Conservation (phyloP, 164 flowering plant genomes). For the Magnolia sinica region DNA sequence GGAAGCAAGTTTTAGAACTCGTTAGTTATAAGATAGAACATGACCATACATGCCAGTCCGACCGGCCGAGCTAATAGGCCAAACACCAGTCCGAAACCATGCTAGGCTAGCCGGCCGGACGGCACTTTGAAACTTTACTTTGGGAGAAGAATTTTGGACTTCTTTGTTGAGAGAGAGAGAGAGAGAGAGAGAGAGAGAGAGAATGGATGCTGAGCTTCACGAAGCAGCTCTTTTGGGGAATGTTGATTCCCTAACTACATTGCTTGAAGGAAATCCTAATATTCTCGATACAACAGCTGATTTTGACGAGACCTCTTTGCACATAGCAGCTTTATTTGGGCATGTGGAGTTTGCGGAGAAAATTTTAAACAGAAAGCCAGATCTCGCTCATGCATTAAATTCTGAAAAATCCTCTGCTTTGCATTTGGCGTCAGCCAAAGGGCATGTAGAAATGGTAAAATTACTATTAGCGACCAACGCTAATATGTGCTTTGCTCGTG, state of each 20-base stretch:
- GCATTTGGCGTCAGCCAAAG: constrained; percentile 20
- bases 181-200: constrained; percentile 9
- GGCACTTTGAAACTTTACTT: no score
- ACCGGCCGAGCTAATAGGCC: no score
- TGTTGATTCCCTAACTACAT: background rate
- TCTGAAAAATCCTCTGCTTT: background rate
- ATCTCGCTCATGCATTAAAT: background rate
- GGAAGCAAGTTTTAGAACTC: no score
- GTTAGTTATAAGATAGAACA: no score
- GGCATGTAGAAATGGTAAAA: constrained; percentile 42
- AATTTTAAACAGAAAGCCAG: background rate
- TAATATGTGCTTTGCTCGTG: constrained; percentile 17
- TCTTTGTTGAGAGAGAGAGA: background rate
- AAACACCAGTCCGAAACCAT: no score
- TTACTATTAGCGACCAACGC: constrained; percentile 5
- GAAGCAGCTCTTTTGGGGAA: background rate
- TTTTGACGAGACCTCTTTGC: background rate
- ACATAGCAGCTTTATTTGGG: background rate
- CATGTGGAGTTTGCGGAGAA: background rate
- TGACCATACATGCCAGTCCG: no score
- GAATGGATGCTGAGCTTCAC: background rate
- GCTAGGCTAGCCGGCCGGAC: no score
- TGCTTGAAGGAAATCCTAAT: background rate
- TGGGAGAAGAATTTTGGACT: no score
- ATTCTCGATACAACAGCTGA: background rate